phyloP scores from a whole-genome alignment of 805 yeast species.

The Yamadazyma phyllophila region DNA sequence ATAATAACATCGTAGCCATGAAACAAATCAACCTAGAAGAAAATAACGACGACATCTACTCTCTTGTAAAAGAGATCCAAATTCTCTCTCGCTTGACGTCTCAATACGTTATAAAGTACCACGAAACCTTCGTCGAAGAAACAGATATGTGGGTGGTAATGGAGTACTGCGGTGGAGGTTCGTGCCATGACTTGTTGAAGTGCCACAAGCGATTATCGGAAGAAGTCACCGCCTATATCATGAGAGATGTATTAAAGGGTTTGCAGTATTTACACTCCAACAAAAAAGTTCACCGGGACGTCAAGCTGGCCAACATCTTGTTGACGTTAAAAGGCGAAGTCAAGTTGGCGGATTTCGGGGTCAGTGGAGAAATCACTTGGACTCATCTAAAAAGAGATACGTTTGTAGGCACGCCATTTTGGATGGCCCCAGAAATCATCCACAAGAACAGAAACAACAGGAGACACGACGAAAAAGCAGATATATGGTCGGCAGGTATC shows the following conservation, averaged over 20 bases:
- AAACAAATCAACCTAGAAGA: slow-evolving; percentile 82
- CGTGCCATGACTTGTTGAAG: slow-evolving; percentile 73
- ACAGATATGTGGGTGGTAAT: slow-evolving; percentile 82
- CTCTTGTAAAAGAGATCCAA: slow-evolving; percentile 72
- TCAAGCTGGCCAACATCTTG: slow-evolving; percentile 85
- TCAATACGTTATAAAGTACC: slow-evolving; percentile 61
- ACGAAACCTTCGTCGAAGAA: slow-evolving; percentile 61
- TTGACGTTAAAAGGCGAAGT: slow-evolving; percentile 67
- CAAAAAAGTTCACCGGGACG: slow-evolving; percentile 81
- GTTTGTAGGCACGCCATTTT: slow-evolving; percentile 92
- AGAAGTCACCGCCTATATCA: slow-evolving; percentile 56
- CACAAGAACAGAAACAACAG: slow-evolving; percentile 26
- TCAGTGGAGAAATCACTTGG: slow-evolving; percentile 72
- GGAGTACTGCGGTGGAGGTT: slow-evolving; percentile 96
- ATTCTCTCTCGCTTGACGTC: slow-evolving; percentile 66
- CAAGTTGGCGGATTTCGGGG: slow-evolving; percentile 92
- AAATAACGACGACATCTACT: slow-evolving; percentile 69
- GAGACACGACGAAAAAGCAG: slow-evolving; percentile 84
- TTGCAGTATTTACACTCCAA: slow-evolving; percentile 73
- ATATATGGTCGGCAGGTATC: slow-evolving; percentile 95
- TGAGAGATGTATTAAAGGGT: slow-evolving; percentile 65
- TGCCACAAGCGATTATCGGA: slow-evolving; percentile 56
- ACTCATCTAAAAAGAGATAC: slow-evolving; percentile 58
- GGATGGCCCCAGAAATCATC: slow-evolving; percentile 99
- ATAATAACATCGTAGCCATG: slow-evolving; percentile 65